A percentile compares a stretch with the other conserved stretches of the same genome.
phyloP scores from a whole-genome alignment of 805 yeast species.

The Sugiyamaella valdiviana region DNA sequence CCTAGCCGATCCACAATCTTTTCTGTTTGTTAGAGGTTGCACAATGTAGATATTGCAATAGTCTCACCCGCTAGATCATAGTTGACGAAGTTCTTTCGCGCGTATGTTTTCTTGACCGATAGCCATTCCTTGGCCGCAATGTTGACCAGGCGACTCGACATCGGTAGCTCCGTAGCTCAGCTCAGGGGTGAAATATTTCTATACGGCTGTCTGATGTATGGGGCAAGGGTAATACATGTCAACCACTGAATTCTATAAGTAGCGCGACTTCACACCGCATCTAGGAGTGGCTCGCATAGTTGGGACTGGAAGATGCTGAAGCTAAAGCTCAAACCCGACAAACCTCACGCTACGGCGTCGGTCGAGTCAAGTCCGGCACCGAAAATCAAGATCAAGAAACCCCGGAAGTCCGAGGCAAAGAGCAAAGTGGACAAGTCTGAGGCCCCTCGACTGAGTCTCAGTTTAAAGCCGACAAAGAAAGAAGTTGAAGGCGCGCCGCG shows the following conservation, averaged over 20 bases:
- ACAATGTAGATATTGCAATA: background rate
- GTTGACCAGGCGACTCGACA: slow-evolving; percentile 2
- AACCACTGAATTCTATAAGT: too few relatives aligned
- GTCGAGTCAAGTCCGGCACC: slow-evolving; percentile 5
- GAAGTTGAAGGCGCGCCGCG: slow-evolving; percentile 32
- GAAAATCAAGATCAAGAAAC: slow-evolving; percentile 11
- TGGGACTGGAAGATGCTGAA: slow-evolving; percentile 17
- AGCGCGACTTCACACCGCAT: background rate
- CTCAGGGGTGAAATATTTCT: background rate
- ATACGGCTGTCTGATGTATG: background rate
- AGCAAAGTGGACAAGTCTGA: background rate
- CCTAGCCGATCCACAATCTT: slow-evolving; percentile 44
- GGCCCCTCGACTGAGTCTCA: slow-evolving; percentile 9
- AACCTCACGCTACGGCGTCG: background rate
- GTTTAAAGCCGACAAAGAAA: slow-evolving; percentile 2
- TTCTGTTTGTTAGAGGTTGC: slow-evolving; percentile 24
- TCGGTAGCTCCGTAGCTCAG: too few relatives aligned
- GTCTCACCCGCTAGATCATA: slow-evolving; percentile 20
- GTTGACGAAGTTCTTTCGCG: slow-evolving; percentile 26
- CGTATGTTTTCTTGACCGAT: slow-evolving; percentile 18
- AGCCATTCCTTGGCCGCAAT: slow-evolving; percentile 6
- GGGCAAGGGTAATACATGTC: too few relatives aligned
- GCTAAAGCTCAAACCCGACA: slow-evolving; percentile 24
- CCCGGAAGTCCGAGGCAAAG: slow-evolving; percentile 1
- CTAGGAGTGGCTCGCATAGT: background rate